Evolutionary conservation across 2,329 filamentous ascomycete genomes (phyloP), one percentile per base, ranked within the genome.

Genomic region (Arachnomyces sp.): DNA sequence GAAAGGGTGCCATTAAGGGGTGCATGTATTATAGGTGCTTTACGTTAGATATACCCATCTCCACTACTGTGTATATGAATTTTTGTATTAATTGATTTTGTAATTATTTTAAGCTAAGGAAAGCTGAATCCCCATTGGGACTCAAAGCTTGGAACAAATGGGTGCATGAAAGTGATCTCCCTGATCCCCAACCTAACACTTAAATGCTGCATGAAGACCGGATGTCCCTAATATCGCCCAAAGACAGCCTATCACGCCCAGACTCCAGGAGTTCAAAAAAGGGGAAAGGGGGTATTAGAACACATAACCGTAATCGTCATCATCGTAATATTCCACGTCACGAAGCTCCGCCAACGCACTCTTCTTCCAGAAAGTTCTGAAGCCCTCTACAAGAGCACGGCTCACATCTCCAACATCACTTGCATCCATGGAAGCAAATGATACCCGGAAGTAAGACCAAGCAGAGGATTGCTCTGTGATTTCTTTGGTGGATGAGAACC

Each of bases 361-460:
- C 51, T 92, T 79, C 47, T 73, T 71, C 81, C 84, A 94, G 60
- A 94, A 95, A 16, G 70, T 73, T 43, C 78, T 73, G 14, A 86
- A 73, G 0, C 81, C 87, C 28, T 78, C 71, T 0, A 76, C 78
- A 53, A 93, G 79, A 17, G 81, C 65, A 55, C 74, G 64, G 5
- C 76, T 79, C 46, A 79, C 77, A 4, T 63, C 61, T 16, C 72
- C 73, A 4, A 94, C 67, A 31, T 82, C 76, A 30, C 82, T 79
- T 40, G 82, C 81, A n/a, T 76, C 70, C 61, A 88, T 82, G 1
- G 88, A 86, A 1, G 86, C 87, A 64, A 94, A 95, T 63, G 86
- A 94, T 28, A 95, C 56, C 11, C 89, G 70, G 59, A 80, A 79
- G 58, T 81, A 90, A 49, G 74, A 74, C 78, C 82, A 89, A 2